Conservation (phyloP, 768 basidiomycete genomes). For the Candolleomyces eurysporus region DNA sequence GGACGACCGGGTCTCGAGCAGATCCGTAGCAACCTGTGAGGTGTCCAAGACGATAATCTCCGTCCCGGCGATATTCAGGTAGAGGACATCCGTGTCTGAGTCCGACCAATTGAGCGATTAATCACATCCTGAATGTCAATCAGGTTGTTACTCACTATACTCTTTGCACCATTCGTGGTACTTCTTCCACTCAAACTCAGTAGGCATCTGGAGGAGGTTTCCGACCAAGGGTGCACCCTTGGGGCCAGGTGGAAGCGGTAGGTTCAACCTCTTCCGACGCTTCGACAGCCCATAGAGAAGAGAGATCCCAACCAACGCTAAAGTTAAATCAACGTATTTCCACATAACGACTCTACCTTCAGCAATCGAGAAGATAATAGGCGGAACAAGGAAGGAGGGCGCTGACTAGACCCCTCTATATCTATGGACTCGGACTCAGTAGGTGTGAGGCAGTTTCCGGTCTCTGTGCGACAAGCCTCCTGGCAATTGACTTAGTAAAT, state of each 20-base stretch:
- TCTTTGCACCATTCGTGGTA: conserved; percentile 41
- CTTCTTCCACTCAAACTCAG: conserved; percentile 31
- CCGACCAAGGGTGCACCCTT: conserved; percentile 38
- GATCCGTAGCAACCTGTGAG: conserved; percentile 29
- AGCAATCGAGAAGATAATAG: neutral
- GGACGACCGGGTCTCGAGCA: conserved; percentile 36
- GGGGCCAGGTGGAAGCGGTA: conserved; percentile 41
- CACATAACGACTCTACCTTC: neutral
- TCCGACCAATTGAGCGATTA: neutral
- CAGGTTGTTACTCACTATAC: conserved; percentile 25
- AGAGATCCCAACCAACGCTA: neutral
- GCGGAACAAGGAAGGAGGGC: too few species aligned
- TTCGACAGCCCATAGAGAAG: neutral
- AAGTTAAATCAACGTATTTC: neutral
- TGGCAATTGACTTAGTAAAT: too few species aligned
- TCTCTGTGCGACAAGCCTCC: too few species aligned
- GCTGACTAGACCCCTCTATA: neutral
- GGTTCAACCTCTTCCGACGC: neutral
- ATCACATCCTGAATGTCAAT: neutral
- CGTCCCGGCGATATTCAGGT: conserved; percentile 20
- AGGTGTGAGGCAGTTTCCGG: too few species aligned
- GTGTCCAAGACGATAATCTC: conserved; percentile 30
- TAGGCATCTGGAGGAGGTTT: conserved; percentile 39
- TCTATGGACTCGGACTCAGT: neutral
- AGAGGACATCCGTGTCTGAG: conserved; percentile 25